phyloP scores from a whole-genome alignment of 148 eudicot genomes.

The Pharnaceum exiguum region DNA sequence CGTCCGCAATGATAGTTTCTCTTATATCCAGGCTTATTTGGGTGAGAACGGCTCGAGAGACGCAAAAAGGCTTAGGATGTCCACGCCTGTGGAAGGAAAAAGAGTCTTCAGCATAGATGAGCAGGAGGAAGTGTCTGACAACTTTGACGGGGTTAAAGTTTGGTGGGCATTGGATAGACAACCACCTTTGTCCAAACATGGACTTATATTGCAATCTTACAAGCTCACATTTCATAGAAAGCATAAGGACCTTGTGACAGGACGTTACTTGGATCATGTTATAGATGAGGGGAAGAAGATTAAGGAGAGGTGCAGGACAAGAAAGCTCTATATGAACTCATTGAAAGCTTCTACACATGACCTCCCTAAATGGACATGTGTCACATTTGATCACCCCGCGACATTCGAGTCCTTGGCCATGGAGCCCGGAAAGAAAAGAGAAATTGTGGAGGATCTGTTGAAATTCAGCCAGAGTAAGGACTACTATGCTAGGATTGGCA shows the following conservation, averaged over 20 bases:
- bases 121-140: conserved; percentile 4
- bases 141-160: not conserved
- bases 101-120: not conserved
- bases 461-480: conserved; percentile 11
- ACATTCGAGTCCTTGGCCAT: conserved; percentile 13
- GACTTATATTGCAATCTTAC: not conserved
- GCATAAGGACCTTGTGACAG: not conserved
- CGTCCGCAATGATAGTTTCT: not conserved
- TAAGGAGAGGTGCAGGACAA: not conserved
- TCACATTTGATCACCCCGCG: conserved; percentile 11
- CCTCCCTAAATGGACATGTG: not conserved
- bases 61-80: not conserved
- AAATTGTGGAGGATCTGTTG: conserved; percentile 14
- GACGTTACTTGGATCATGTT: conserved; percentile 14
- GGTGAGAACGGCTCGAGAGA: not conserved
- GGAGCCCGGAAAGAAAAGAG: conserved; percentile 7
- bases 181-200: not conserved
- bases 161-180: not conserved
- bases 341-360: not conserved
- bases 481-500: conserved; percentile 4
- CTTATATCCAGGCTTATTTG: conserved; percentile 1
- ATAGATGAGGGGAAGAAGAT: conserved; percentile 4
- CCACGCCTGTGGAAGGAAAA: not conserved
- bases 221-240: conserved; percentile 4
- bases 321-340: not conserved